phyloP scores from a whole-genome alignment of 2,329 filamentous ascomycete genomes.

The Fonsecaea pugnacius region DNA sequence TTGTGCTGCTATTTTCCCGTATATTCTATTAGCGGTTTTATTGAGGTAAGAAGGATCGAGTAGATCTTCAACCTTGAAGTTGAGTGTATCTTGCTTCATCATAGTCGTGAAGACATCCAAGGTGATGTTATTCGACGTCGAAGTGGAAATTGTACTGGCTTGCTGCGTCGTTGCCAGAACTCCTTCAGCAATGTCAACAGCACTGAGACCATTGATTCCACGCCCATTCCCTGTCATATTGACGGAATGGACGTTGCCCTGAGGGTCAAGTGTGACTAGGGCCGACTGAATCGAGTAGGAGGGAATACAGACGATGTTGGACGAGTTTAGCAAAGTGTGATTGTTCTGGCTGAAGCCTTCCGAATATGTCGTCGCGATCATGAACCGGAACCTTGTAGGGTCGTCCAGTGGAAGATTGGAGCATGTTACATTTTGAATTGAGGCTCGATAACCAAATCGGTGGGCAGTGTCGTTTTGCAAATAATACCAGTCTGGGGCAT shows the following conservation, averaged over 20 bases:
- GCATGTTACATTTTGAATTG: conserved; percentile 29
- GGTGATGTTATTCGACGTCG: neutral
- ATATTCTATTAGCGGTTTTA: conserved; percentile 15
- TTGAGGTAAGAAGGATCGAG: conserved; percentile 28
- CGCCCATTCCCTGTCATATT: conserved; percentile 19
- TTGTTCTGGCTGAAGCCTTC: conserved; percentile 27
- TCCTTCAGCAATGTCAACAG: conserved; percentile 24
- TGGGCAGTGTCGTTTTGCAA: conserved; percentile 25
- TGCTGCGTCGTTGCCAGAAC: conserved; percentile 18
- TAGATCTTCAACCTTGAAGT: conserved; percentile 20
- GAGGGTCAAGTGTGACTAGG: conserved; percentile 22
- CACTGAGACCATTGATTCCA: conserved; percentile 22
- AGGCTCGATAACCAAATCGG: conserved; percentile 28
- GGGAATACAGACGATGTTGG: conserved; percentile 32
- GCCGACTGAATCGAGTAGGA: conserved; percentile 26
- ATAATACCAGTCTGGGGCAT: conserved; percentile 30
- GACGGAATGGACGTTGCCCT: conserved; percentile 25
- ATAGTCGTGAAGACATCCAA: conserved; percentile 26
- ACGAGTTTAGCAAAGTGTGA: conserved; percentile 32
- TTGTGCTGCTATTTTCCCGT: conserved; percentile 24
- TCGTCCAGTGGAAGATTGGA: conserved; percentile 25
- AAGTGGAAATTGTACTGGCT: conserved; percentile 13
- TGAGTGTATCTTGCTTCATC: conserved; percentile 23
- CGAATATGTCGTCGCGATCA: conserved; percentile 28
- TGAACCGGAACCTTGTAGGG: conserved; percentile 26